phyloP scores from a whole-genome alignment of 306 rosid species.

The Parietaria judaica region DNA sequence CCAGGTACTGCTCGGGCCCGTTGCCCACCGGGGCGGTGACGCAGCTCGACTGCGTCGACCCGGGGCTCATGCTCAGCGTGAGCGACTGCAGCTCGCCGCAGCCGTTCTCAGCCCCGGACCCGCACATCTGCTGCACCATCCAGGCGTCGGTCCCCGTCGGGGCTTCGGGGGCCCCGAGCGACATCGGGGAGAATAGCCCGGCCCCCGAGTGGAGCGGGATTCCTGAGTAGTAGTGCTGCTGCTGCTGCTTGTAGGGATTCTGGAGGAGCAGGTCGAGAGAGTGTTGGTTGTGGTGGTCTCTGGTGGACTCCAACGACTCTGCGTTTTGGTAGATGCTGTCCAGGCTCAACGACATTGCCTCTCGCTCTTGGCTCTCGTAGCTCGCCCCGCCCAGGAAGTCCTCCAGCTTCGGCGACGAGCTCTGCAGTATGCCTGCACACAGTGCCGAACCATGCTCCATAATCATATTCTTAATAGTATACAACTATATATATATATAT shows the following conservation, averaged over 20 bases:
- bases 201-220: slow-evolving; percentile 29
- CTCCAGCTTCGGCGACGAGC: slow-evolving; percentile 79
- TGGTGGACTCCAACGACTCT: slow-evolving; percentile 25
- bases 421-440: slow-evolving; percentile 46
- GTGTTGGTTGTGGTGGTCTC: slow-evolving; percentile 10
- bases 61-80: slow-evolving; percentile 83
- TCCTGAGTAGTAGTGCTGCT: slow-evolving; percentile 38
- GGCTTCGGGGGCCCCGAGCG: slow-evolving; percentile 5
- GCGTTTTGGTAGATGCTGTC: slow-evolving; percentile 65
- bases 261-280: slow-evolving; percentile 40
- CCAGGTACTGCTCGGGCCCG: slow-evolving; percentile 16
- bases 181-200: slow-evolving; percentile 29
- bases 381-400: slow-evolving; percentile 84
- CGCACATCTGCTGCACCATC: slow-evolving; percentile 36
- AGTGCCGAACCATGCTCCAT: not conserved
- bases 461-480: not conserved
- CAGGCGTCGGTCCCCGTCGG: slow-evolving; percentile 19
- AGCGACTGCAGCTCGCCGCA: slow-evolving; percentile 70
- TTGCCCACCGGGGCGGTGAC: slow-evolving; percentile 44
- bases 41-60: slow-evolving; percentile 85
- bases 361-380: slow-evolving; percentile 53
- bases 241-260: slow-evolving; percentile 39
- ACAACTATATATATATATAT: too few relatives aligned
- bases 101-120: slow-evolving; percentile 32
- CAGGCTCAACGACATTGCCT: slow-evolving; percentile 75